Conservation (phyloP, 1,139 yeast genomes). For the Tardiomyces blankii region DNA sequence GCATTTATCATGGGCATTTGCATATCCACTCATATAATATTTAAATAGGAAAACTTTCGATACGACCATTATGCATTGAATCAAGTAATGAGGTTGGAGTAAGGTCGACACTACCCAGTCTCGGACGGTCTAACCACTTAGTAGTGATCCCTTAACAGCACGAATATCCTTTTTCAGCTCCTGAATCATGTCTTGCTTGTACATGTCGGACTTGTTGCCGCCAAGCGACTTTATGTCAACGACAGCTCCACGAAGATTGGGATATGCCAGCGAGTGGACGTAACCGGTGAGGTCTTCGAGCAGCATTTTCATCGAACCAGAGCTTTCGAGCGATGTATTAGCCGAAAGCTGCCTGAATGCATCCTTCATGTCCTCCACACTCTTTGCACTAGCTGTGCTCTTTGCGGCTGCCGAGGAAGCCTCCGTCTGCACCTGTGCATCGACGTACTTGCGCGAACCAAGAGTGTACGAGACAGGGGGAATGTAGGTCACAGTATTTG, state of each 20-base stretch:
- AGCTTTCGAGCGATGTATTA: neutral
- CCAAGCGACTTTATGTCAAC: neutral
- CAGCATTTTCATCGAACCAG: constrained; percentile 4
- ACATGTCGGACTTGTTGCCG: neutral
- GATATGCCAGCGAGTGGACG: constrained; percentile 6
- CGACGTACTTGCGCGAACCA: constrained; percentile 15
- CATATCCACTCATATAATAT: too few relatives aligned
- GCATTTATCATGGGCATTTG: too few relatives aligned
- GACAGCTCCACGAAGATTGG: constrained; percentile 1
- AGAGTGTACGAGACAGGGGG: constrained; percentile 14
- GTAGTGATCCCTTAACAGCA: constrained; percentile 21
- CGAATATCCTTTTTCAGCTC: constrained; percentile 25
- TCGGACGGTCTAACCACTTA: constrained; percentile 7
- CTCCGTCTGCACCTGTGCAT: constrained; percentile 23
- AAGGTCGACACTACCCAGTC: too few relatives aligned
- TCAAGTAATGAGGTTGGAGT: too few relatives aligned
- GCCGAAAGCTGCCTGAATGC: neutral
- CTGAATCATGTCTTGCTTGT: neutral
- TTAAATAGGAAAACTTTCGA: too few relatives aligned
- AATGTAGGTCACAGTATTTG: constrained; percentile 11
- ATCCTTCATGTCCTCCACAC: neutral
- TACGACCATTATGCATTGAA: too few relatives aligned
- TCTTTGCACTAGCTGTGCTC: neutral
- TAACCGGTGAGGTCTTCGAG: constrained; percentile 8
- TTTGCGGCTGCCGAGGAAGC: neutral